Base-by-base conservation (phyloP, 2,329 filamentous ascomycete species). In the Penicillium sp. region DNA sequence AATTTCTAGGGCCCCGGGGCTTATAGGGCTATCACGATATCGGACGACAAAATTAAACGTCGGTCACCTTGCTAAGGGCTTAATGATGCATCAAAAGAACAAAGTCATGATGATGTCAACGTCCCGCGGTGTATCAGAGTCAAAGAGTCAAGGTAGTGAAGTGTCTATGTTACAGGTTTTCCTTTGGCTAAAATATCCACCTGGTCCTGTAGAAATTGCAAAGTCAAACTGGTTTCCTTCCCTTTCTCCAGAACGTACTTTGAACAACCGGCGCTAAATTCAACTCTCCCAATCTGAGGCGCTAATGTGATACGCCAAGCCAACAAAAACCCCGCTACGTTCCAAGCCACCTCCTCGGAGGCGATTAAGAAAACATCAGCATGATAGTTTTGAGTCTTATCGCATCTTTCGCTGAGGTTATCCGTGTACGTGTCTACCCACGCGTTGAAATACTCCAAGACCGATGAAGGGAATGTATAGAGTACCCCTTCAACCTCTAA, bases 281-380 rank as follows among this genome's bases (percentile, higher is more conserved):
- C 50, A 13, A 59, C 48, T 3, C 48, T 46, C 11, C 48, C 54
- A 51, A 54, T 31, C 5, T 54, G n/a, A 22, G 59, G 49, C n/a
- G 56, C 58, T 46, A 66, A 51, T 14, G 51, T 42, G 48, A 66
- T 60, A 16, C 59, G 58, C 63, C 63, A 67, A 7, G 61, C 63
- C 40, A 66, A 45, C 20, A 66, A 34, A 52, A 53, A 64, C n/a
- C 63, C 62, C 29, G 63, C 53, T 31, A 67, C 54, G 35, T 60
- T 60, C 61, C 62, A 64, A 9, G 58, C 53, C 14, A 65, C 62
- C 13, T 64, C 55, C 24, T 62, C 61, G 16, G 43, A 38, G 4
- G 32, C 43, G 16, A 53, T 59, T 1, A 24, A 13, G 31, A 67
- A 63, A 8, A 57, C 18, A 29, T 31, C 24, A 5, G 50, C 58